Base-by-base conservation (phyloP, 169 alveolate genomes). In the Plasmodium vivax region DNA sequence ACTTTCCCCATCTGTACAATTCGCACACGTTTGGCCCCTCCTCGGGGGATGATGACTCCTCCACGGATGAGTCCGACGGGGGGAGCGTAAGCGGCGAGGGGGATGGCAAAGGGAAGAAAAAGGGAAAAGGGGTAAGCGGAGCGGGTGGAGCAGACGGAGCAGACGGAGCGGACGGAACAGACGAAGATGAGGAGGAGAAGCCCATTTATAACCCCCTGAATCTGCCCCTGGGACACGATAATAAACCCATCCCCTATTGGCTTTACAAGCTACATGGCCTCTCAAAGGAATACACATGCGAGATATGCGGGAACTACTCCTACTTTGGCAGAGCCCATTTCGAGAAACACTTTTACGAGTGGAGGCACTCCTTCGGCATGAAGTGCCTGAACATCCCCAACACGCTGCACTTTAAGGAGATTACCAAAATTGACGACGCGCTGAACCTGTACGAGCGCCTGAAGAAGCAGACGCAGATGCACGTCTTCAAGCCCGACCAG, bases 221-320 rank as follows among this genome's bases (percentile, higher is more conserved):
- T 95, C 97, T 99, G 23, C 99, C 99, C 8, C 97, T 99, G 94
- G 98, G 99, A 5, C 98, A 99, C 98, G 99, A 99, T 96, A 99
- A 99, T 27, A 99, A 98, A 93, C 99, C 99, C 16, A 98, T 99
- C 62, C 99, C 99, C 9, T 99, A 98, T 96, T 99, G 99, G 99
- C 97, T 99, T 74, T 99, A 99, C 97, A 99, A 99, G 92, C 97
- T 99, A 54, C 99, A 99, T 93, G 99, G 99, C 3, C 96, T 99
- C 73, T 99, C 99, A n/a, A 96, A 98, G 81, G 99, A 99, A 96
- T 99, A 98, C 96, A 99, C 98, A 95, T 99, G 99, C 87, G 99
- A 99, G 95, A 99, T 99, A 34, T 99, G 99, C 96, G 99, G 99
- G 8, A 99, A 99, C 87, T 99, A 98, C 85, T 97, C 99, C 34